Base-by-base conservation (phyloP, 1,139 yeast species). In the Pichia inconspicua region DNA sequence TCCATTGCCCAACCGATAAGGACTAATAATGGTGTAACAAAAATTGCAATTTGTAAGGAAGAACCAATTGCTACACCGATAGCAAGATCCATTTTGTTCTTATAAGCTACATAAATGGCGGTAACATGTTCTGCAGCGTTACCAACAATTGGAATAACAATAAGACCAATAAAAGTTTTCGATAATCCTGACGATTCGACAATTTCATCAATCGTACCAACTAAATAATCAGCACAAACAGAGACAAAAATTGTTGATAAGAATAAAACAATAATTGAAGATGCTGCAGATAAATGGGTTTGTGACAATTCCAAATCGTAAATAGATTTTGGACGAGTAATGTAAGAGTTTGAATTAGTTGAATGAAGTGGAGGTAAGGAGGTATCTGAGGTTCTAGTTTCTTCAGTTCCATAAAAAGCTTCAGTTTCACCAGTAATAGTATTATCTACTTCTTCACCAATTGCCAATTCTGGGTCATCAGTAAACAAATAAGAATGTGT, bases 61-160 rank as follows among this genome's bases (percentile, higher is more conserved):
- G 95, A 85, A n/a, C 98, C 98, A 55, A 92, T 82, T 10, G 98
- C 97, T 44, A 92, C 97, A 49, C 97, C 96, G 58, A 94, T 79
- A 11, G 98, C 97, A 55, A 92, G 76, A 65, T 92, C 97, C 97
- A 94, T 92, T 69, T 94, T 92, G 68, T 92, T 88, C 68, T 89
- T 89, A 78, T 83, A 80, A 30, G 98, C 97, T 44, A 92, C 97
- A 54, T 88, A 77, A 43, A 92, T 84, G 2, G 97, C 96, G 17
- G 97, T 92, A 44, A 87, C 97, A 66, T 92, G 98, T 68, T 92
- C 98, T 14, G 98, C 97, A 2, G 98, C 98, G 61, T 92, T 92
- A 50, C 98, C 98, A 31, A 92, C 97, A 55, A 94, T 90, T 44
- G 98, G 98, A 54, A 92, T 82, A 44, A 92, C 80, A 58, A 92